Evolutionary conservation across 139 green algal genomes (phyloP), one percentile per base, ranked within the genome.

Genomic region (Ostreobium quekettii): DNA sequence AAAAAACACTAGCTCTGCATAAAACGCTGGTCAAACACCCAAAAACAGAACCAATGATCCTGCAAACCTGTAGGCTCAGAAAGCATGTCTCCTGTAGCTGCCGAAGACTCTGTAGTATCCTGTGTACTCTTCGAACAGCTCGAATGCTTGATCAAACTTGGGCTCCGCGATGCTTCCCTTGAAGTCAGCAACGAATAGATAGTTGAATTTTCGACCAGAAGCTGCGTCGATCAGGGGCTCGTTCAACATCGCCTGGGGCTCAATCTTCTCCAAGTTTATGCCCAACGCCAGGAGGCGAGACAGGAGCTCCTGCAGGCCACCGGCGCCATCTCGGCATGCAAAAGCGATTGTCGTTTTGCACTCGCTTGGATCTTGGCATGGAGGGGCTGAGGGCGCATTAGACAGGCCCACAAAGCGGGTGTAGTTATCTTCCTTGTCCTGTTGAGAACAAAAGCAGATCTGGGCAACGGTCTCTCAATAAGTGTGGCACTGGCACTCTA

Each of bases 181-280:
- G 47, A 98, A 95, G 76, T 99, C 94, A 1, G 97, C 80, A 72
- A 97, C 97, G 82, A 99, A 98, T 0, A 99, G 79, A 84, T 97
- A 98, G 68, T 96, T 91, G 78, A 96, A 98, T 65, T 78, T 79
- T 67, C 80, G 72, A 6, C 70, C 69, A 8, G n/a, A 48, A 2
- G 31, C 42, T 37, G 48, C 61, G 19, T 62, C 53, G 53, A 62
- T 29, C n/a, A 62, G n/a, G 7, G 53, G 53, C 7, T 35, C 19
- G 33, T 62, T 26, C n/a, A 29, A 7, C 15, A 35, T 62, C 53
- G 53, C 19, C 53, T 62, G 53, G n/a, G 53, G 53, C 19, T 62
- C 53, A 32, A 62, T 62, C 33, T 62, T 62, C 19, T 62, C 53
- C 15, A 62, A 35, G 7, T 35, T 29, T 24, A 62, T 62, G 19